Evolutionary conservation across 2,329 filamentous ascomycete genomes (phyloP).

Genomic region (Boeremia exigua): DNA sequence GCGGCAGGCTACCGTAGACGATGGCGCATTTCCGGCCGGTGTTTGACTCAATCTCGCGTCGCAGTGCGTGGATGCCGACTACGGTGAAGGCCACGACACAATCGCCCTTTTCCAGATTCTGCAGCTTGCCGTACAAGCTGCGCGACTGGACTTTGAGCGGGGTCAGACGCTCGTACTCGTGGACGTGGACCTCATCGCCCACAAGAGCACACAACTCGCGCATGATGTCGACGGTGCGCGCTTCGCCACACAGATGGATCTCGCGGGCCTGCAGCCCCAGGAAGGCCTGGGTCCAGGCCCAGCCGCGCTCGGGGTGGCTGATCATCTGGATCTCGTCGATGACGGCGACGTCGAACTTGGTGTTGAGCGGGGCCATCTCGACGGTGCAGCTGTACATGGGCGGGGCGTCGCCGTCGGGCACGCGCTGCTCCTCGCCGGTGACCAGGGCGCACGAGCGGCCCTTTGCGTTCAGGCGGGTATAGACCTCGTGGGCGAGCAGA

Average conservation of each 20-base stretch:
- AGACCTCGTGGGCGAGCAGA: conserved; percentile 93
- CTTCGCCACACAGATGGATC: conserved; percentile 91
- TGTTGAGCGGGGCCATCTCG: conserved; percentile 76
- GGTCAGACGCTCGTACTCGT: conserved; percentile 83
- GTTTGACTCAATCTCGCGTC: conserved; percentile 73
- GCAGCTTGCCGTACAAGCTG: conserved; percentile 70
- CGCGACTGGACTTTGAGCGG: conserved; percentile 70
- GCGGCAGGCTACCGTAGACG: conserved; percentile 89
- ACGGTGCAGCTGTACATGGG: conserved; percentile 86
- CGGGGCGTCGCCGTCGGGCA: conserved; percentile 59
- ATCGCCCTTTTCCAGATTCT: conserved; percentile 82
- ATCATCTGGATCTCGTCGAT: conserved; percentile 99
- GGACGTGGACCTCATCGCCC: conserved; percentile 82
- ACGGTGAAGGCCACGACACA: conserved; percentile 88
- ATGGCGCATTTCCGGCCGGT: conserved; percentile 87
- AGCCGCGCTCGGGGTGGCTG: conserved; percentile 77
- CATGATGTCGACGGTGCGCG: conserved; percentile 79
- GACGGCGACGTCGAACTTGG: conserved; percentile 83
- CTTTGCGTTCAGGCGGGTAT: conserved; percentile 79
- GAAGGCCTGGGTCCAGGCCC: conserved; percentile 92
- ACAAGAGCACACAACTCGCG: conserved; percentile 76
- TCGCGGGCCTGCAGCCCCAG: conserved; percentile 87
- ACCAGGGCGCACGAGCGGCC: conserved; percentile 79
- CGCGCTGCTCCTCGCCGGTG: conserved; percentile 87
- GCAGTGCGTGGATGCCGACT: conserved; percentile 79